Evolutionary conservation across 306 rosid species (phyloP).

Genomic region (Cucumis hystrix): DNA sequence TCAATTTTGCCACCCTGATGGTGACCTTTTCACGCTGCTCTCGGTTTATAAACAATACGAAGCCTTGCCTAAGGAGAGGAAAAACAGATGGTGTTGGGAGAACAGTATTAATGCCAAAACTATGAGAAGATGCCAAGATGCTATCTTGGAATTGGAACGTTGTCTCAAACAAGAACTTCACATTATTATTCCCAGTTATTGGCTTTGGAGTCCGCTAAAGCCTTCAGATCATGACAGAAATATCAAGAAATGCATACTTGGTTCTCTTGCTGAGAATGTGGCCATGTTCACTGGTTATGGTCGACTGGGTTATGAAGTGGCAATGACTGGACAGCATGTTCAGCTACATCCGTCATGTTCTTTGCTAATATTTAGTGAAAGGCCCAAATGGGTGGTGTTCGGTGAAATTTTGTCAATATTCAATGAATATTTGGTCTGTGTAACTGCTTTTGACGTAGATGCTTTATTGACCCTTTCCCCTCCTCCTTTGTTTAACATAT

Average conservation of each 20-base stretch:
- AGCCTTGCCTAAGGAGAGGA: conserved; percentile 33
- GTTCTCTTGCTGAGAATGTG: conserved; percentile 76
- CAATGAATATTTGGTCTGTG: conserved; percentile 64
- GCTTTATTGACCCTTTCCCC: conserved; percentile 37
- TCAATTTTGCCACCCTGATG: conserved; percentile 76
- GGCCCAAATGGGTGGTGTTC: conserved; percentile 93
- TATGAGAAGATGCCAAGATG: conserved; percentile 83
- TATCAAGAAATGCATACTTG: conserved; percentile 59
- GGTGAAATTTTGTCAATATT: conserved; percentile 60
- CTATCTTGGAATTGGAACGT: conserved; percentile 50
- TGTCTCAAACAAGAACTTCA: conserved; percentile 61
- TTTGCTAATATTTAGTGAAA: conserved; percentile 57
- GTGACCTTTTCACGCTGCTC: conserved; percentile 90
- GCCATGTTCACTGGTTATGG: conserved; percentile 80
- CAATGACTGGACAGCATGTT: conserved; percentile 53
- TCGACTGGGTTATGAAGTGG: conserved; percentile 85
- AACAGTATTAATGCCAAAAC: conserved; percentile 94
- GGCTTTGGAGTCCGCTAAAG: conserved; percentile 59
- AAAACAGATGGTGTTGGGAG: conserved; percentile 75
- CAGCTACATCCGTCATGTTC: conserved; percentile 92
- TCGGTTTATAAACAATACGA: conserved; percentile 88
- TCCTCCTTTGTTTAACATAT: conserved; percentile 52
- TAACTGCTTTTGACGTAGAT: conserved; percentile 50
- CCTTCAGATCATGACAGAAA: conserved; percentile 33
- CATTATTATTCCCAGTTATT: conserved; percentile 38